Evolutionary conservation across 352 stramenopile genomes (phyloP).

Genomic region (Phytophthora pinifolia): DNA sequence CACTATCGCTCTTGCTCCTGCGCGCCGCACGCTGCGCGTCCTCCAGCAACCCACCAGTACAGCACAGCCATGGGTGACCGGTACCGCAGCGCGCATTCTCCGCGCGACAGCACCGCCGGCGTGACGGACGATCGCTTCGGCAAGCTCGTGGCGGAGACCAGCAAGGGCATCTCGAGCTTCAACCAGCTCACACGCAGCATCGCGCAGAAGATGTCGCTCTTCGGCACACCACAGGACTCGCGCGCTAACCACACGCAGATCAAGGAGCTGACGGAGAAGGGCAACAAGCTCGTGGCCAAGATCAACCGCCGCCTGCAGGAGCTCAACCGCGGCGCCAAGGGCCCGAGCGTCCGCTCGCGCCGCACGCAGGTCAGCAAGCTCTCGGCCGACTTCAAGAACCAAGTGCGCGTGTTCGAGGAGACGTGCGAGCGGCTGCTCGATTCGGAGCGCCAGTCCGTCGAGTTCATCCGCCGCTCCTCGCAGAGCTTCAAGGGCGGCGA

Average conservation of each 20-base stretch:
- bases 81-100: slow-evolving; percentile 67
- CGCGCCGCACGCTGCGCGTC: slow-evolving; percentile 9
- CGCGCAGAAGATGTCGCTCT: slow-evolving; percentile 86
- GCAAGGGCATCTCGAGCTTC: slow-evolving; percentile 86
- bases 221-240: slow-evolving; percentile 82
- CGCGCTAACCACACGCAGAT: slow-evolving; percentile 81
- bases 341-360: slow-evolving; percentile 45
- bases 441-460: slow-evolving; percentile 71
- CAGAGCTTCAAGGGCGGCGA: slow-evolving; percentile 59
- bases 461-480: slow-evolving; percentile 81
- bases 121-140: slow-evolving; percentile 65
- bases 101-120: slow-evolving; percentile 35
- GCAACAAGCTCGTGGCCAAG: slow-evolving; percentile 78
- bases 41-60: neutral
- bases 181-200: slow-evolving; percentile 85
- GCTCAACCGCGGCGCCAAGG: slow-evolving; percentile 56
- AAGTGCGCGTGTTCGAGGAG: slow-evolving; percentile 73
- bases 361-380: slow-evolving; percentile 82
- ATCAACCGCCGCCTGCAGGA: slow-evolving; percentile 78
- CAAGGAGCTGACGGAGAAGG: slow-evolving; percentile 81
- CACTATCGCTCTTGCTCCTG: slow-evolving; percentile 29
- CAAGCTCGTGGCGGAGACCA: slow-evolving; percentile 81
- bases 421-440: slow-evolving; percentile 70
- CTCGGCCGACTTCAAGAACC: slow-evolving; percentile 83
- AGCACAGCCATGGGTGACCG: slow-evolving; percentile 51